Evolutionary conservation across 1,284 basidiomycete species (phyloP).

Genomic region (Cryptococcus sp.): DNA sequence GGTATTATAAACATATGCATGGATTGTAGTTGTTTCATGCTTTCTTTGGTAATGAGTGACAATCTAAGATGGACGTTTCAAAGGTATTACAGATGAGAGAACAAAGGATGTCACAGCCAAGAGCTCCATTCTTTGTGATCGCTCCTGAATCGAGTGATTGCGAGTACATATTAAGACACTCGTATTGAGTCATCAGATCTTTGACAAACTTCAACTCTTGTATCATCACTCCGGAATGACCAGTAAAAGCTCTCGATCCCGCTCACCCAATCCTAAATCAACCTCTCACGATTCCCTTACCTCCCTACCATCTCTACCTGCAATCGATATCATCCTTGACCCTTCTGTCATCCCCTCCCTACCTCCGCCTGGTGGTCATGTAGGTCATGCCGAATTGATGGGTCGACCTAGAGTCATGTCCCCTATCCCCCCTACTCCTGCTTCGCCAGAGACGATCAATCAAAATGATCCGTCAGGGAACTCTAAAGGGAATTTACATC

Average conservation of each 20-base stretch:
- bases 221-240: neutral
- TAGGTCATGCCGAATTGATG: slow-evolving; percentile 18
- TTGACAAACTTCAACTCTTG: too few relatives aligned
- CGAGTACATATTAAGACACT: neutral
- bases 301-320: neutral
- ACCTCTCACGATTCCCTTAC: neutral
- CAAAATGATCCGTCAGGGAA: neutral
- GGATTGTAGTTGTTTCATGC: too few relatives aligned
- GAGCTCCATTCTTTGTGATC: neutral
- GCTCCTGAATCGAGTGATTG: neutral
- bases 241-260: neutral
- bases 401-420: slow-evolving; percentile 7
- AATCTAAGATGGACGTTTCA: neutral
- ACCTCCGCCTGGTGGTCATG: slow-evolving; percentile 8
- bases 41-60: too few relatives aligned
- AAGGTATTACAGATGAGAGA: neutral
- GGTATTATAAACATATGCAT: too few relatives aligned
- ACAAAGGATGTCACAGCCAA: neutral
- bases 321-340: slow-evolving; percentile 12
- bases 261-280: neutral
- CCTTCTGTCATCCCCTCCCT: slow-evolving; percentile 18
- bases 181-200: too few relatives aligned
- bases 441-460: neutral
- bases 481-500: neutral
- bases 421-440: neutral